phyloP scores from a whole-genome alignment of 1,284 basidiomycete species.

The Rhizoctonia solani region DNA sequence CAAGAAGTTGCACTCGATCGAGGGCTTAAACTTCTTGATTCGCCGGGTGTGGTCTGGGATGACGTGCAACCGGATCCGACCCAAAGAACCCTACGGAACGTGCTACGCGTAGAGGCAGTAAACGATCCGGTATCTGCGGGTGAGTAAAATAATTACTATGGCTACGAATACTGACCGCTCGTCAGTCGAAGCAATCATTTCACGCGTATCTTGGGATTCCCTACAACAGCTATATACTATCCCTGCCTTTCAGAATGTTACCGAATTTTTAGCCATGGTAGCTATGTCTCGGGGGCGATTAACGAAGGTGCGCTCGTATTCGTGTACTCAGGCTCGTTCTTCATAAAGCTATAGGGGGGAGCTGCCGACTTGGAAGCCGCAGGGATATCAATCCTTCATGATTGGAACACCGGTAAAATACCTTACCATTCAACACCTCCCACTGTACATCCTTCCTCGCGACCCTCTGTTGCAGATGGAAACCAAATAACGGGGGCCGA shows the following conservation, averaged over 20 bases:
- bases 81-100: slow-evolving; percentile 85
- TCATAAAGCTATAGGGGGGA: slow-evolving; percentile 66
- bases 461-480: slow-evolving; percentile 57
- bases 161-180: neutral
- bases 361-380: slow-evolving; percentile 86
- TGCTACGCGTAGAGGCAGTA: slow-evolving; percentile 89
- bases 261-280: slow-evolving; percentile 91
- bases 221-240: slow-evolving; percentile 83
- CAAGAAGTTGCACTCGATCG: slow-evolving; percentile 94
- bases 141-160: slow-evolving; percentile 49
- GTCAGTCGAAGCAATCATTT: slow-evolving; percentile 84
- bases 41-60: slow-evolving; percentile 93
- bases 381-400: slow-evolving; percentile 83
- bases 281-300: slow-evolving; percentile 85
- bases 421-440: slow-evolving; percentile 87
- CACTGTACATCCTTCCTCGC: slow-evolving; percentile 69
- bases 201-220: slow-evolving; percentile 67
- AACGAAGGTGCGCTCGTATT: slow-evolving; percentile 60
- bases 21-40: slow-evolving; percentile 90
- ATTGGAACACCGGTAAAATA: slow-evolving; percentile 98
- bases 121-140: slow-evolving; percentile 89
- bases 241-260: slow-evolving; percentile 68
- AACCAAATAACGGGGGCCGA: slow-evolving; percentile 60
- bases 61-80: slow-evolving; percentile 59
- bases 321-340: neutral